A percentile compares a stretch with the other conserved stretches of the same genome.
These are phyloP conservation scores for Colletotrichum lupini DNA, from an alignment of 2,329 filamentous ascomycete species.

Conservation along the genomic window DNA sequence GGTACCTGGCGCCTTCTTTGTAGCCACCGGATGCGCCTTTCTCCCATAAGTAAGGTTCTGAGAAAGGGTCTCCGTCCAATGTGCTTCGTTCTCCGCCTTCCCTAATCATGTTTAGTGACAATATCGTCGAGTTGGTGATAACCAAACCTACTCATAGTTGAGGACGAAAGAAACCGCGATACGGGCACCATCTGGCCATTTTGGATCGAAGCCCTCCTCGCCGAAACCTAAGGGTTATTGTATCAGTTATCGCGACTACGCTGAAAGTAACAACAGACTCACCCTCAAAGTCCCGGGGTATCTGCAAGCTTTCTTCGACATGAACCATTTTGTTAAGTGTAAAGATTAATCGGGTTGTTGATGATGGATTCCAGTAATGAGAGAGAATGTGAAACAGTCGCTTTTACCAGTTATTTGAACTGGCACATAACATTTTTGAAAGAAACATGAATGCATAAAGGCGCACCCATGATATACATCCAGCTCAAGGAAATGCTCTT, in stretches of 20 bases:
- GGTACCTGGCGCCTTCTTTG: slow-evolving; percentile 37
- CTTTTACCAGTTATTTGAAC: too few relatives aligned
- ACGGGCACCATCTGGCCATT: slow-evolving; percentile 39
- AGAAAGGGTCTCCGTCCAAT: slow-evolving; percentile 39
- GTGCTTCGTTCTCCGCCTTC: slow-evolving; percentile 43
- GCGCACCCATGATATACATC: neutral
- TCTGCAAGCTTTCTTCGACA: slow-evolving; percentile 8
- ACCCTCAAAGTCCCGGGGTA: slow-evolving; percentile 42
- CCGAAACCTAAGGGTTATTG: slow-evolving; percentile 34
- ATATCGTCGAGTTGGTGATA: too few relatives aligned
- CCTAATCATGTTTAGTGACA: slow-evolving; percentile 14
- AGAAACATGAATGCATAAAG: too few relatives aligned
- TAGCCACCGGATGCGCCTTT: slow-evolving; percentile 40
- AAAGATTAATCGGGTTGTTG: neutral
- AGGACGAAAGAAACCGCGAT: slow-evolving; percentile 40
- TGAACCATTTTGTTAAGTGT: slow-evolving; percentile 4
- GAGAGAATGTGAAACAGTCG: neutral
- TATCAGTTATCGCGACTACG: neutral
- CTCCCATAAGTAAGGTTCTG: slow-evolving; percentile 41
- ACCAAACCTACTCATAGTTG: slow-evolving; percentile 38
- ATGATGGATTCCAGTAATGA: neutral
- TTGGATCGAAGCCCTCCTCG: slow-evolving; percentile 39
- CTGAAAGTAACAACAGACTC: neutral
- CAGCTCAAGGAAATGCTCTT: too few relatives aligned
- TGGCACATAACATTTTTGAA: too few relatives aligned